Conservation (phyloP, 306 rosid species). For the Styphnolobium japonicum region DNA sequence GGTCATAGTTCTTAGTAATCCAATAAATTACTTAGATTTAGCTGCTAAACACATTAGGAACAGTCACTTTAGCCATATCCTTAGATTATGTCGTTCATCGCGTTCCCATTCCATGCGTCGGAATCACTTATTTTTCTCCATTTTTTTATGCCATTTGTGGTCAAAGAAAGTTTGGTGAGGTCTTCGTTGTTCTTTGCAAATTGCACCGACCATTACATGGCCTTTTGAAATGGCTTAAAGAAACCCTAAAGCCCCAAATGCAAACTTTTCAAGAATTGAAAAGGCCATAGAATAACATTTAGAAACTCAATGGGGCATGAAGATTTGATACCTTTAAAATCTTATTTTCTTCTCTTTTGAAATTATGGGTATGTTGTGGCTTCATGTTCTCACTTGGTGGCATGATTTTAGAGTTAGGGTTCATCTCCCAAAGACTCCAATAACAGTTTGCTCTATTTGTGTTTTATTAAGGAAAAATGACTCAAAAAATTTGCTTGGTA, state of each 20-base stretch:
- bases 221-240: conserved; percentile 26
- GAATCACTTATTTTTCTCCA: background rate
- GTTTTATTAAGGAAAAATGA: too few relatives aligned
- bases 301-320: background rate
- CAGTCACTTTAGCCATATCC: conserved; percentile 13
- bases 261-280: background rate
- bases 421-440: background rate
- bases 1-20: too few relatives aligned
- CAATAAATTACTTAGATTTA: too few relatives aligned
- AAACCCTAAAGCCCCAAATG: background rate
- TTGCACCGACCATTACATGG: conserved; percentile 65
- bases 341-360: conserved; percentile 49
- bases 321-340: conserved; percentile 12
- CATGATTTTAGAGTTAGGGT: conserved; percentile 26
- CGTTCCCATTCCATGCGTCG: conserved; percentile 46
- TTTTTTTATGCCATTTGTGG: background rate
- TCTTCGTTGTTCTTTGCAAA: conserved; percentile 23
- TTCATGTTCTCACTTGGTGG: background rate
- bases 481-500: too few relatives aligned
- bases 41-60: conserved; percentile 20
- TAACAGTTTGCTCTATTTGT: background rate
- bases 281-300: conserved; percentile 31
- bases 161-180: conserved; percentile 34
- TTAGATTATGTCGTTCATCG: conserved; percentile 40
- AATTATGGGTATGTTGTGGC: conserved; percentile 17